Percentiles rank a stretch among this genome's conserved stretches.
Evolutionary conservation across 2,329 filamentous ascomycete genomes (phyloP).

Genomic region (Elsinoe australis): DNA sequence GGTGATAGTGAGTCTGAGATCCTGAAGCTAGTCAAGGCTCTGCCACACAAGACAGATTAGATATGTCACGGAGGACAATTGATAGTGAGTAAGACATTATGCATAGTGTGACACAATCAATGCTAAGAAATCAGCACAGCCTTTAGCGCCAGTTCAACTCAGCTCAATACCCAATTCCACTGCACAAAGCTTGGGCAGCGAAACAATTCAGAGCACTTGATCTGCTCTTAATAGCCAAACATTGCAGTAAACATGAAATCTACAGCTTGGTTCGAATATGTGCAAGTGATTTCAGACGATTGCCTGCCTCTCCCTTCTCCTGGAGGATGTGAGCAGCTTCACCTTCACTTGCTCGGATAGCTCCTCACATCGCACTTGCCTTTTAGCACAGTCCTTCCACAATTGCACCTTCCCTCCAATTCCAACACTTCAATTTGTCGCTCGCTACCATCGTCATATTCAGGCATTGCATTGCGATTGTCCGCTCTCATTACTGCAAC

Average conservation of each 20-base stretch:
- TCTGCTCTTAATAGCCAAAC: not conserved
- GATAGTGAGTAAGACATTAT: slow-evolving; percentile 6
- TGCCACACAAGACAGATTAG: slow-evolving; percentile 38
- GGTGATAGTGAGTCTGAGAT: slow-evolving; percentile 85
- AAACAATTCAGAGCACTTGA: too few species aligned
- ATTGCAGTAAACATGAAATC: not conserved
- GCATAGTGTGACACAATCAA: not conserved
- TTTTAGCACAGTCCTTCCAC: not conserved
- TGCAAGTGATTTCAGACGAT: too few species aligned
- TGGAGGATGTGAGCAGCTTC: too few species aligned
- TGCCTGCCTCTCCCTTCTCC: too few species aligned
- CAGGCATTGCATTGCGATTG: not conserved
- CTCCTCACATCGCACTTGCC: slow-evolving; percentile 5
- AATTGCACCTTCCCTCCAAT: not conserved
- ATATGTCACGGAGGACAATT: not conserved
- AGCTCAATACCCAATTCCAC: too few species aligned
- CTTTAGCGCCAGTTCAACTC: too few species aligned
- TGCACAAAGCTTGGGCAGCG: too few species aligned
- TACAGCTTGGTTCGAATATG: too few species aligned
- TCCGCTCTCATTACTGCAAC: not conserved
- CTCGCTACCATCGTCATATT: not conserved
- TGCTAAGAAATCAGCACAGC: not conserved
- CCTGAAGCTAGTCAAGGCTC: slow-evolving; percentile 63
- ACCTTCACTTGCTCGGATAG: slow-evolving; percentile 2
- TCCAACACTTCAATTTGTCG: too few species aligned